Evolutionary conservation across 2,329 filamentous ascomycete genomes (phyloP), one percentile per base, ranked within the genome.

Genomic region (Phialophora verrucosa): DNA sequence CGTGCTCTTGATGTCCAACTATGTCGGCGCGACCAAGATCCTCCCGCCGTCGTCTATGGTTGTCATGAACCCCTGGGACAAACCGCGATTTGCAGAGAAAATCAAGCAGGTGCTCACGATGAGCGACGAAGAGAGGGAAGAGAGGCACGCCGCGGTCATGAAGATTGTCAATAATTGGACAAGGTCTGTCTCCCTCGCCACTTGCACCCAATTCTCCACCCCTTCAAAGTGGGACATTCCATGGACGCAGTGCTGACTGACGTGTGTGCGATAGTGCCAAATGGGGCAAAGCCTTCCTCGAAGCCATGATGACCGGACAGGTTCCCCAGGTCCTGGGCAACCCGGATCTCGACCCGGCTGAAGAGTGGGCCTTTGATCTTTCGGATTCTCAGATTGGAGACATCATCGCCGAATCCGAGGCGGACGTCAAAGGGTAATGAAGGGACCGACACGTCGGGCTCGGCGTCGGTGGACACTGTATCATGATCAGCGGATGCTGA

Each of bases 61-160:
- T 57, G 92, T 95, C 58, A 92, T 97, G 75, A 97, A 98, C 78
- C 94, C 94, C 0, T 97, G 94, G 88, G 97, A 97, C 76, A 96
- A 91, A 0, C 92, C 96, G 73, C 93, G 97, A 76, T 84, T 97
- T 51, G 91, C 93, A 20, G 91, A 93, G 72, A 90, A 92, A 2
- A 91, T 97, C 67, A 88, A 95, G 76, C 89, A 93, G 64, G 91
- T 92, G 20, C 89, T 97, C 54, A 95, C 90, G 60, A 96, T 97
- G 91, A 53, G 61, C 7, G 20, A 29, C 17, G 31, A 64, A 20
- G 68, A 70, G 51, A 60, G 66, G 23, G 62, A 50, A n/a, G 10
- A 42, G 38, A 59, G 63, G 27, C 55, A 68, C 25, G 44, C 38
- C 12, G 47, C 62, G 35, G 66, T 59, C 42, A 57, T 35, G 27